Evolutionary conservation across 352 stramenopile genomes (phyloP), one percentile per base, ranked within the genome.

Genomic region (Globisporangium parvum): DNA sequence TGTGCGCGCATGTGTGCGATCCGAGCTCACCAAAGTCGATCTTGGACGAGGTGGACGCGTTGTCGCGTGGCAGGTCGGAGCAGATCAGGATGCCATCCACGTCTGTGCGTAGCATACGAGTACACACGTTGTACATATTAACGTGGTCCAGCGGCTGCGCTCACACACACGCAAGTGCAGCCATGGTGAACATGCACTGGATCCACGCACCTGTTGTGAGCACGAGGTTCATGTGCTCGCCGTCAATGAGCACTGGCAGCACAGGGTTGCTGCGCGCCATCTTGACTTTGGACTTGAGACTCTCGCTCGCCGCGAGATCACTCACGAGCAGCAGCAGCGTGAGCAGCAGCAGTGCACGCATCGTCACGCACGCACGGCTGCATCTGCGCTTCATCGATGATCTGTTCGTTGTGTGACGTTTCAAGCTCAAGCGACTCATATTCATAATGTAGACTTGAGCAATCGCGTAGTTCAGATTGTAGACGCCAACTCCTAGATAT

Each of bases 261-360:
- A 78, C 63, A 0, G 73, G 68, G 35, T 78, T 83, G 58, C 73
- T 83, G 31, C 52, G 54, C 47, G 59, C 54, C 58, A 73, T 76
- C 68, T 78, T 80, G 40, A 66, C 51, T n/a, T 21, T n/a, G 21
- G 70, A 60, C 26, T 52, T 48, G 21, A 54, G 39, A 14, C 18
- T 48, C 26, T 62, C 60, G 4, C 39, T 10, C 51, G 15, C 18
- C 2, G 26, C 26, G 31, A 15, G 20, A 21, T 8, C 6, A 12
- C 21, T 26, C 41, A 47, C 40, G 6, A 51, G n/a, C 9, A 51
- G 20, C 17, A 61, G 24, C 47, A 24, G 24, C 2, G 49, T 2
- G 0, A 59, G 41, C 37, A 23, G 44, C 41, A 33, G 28, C 14
- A 51, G 28, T 37, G 31, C 31, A 37, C 31, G 10, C 31, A 37